phyloP scores from a whole-genome alignment of 768 basidiomycete genomes.

The Suillus hirtellus region DNA sequence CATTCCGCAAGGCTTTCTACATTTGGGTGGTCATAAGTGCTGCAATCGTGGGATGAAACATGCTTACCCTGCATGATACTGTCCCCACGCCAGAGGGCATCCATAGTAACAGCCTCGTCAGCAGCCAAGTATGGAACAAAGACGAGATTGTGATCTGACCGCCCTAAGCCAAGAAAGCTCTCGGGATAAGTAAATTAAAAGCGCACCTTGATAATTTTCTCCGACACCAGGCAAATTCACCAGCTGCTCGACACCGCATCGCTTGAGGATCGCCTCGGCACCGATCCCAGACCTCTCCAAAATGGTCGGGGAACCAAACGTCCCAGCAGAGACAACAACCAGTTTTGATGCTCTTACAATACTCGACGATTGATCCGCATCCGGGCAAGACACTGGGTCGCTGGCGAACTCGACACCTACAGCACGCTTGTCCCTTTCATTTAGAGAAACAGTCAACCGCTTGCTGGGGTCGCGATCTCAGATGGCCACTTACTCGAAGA shows the following conservation, averaged over 20 bases:
- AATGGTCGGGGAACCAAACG: constrained; percentile 57
- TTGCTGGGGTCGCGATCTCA: background rate
- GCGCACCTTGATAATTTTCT: constrained; percentile 20
- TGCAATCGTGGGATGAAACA: constrained; percentile 9
- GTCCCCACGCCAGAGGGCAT: constrained; percentile 44
- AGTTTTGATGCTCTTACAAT: constrained; percentile 41
- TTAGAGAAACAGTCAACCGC: background rate
- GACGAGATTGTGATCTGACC: constrained; percentile 32
- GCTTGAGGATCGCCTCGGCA: background rate
- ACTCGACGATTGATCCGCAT: constrained; percentile 24
- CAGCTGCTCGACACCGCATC: background rate
- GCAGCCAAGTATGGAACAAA: constrained; percentile 39
- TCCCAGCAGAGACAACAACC: constrained; percentile 51
- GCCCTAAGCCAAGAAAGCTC: background rate
- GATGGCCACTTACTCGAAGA: background rate
- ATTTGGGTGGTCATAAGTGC: background rate
- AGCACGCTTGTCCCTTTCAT: background rate
- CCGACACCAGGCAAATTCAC: background rate
- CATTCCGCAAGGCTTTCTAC: constrained; percentile 28
- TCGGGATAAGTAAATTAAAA: background rate
- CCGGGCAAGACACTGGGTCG: constrained; percentile 21
- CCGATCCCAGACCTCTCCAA: constrained; percentile 55
- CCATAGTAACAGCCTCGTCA: constrained; percentile 50
- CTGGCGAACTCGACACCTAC: constrained; percentile 47
- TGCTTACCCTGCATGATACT: constrained; percentile 42